Percentiles rank a stretch among this genome's conserved stretches.
These are phyloP conservation scores for Ceratocystis cubensis DNA, from an alignment of 2,329 filamentous ascomycete genomes.

Conservation along the genomic window DNA sequence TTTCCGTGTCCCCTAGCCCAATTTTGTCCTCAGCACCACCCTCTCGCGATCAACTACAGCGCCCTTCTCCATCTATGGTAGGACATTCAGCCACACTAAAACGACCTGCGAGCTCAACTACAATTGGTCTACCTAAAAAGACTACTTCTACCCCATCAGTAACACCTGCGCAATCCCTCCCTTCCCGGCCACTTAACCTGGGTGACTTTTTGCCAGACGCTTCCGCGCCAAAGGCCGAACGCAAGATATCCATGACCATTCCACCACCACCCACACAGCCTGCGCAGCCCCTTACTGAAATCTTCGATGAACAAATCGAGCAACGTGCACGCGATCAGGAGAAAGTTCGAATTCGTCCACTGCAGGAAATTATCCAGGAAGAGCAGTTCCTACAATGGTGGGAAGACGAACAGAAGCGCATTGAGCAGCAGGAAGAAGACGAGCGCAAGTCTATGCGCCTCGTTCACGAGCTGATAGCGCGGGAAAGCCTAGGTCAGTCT, in stretches of 20 bases:
- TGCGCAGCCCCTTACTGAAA: constrained; percentile 59
- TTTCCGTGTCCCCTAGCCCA: background rate
- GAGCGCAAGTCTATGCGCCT: constrained; percentile 16
- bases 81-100: background rate
- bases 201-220: constrained; percentile 14
- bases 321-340: constrained; percentile 67
- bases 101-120: background rate
- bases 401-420: constrained; percentile 68
- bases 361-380: constrained; percentile 92
- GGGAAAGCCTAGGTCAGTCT: background rate
- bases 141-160: background rate
- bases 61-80: background rate
- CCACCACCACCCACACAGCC: constrained; percentile 16
- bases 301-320: constrained; percentile 67
- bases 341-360: constrained; percentile 71
- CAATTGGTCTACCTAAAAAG: background rate
- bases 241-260: constrained; percentile 44
- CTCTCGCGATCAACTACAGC: constrained; percentile 3
- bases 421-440: constrained; percentile 47
- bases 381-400: constrained; percentile 97
- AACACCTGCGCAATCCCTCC: constrained; percentile 8
- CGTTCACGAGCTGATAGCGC: constrained; percentile 11
- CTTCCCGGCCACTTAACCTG: constrained; percentile 12
- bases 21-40: background rate
- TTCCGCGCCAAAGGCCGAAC: constrained; percentile 45